Percentiles rank a stretch among this genome's conserved stretches.
These are phyloP conservation scores for Voacanga thouarsii DNA, from an alignment of 257 asterid genomes.

Conservation along the genomic window DNA sequence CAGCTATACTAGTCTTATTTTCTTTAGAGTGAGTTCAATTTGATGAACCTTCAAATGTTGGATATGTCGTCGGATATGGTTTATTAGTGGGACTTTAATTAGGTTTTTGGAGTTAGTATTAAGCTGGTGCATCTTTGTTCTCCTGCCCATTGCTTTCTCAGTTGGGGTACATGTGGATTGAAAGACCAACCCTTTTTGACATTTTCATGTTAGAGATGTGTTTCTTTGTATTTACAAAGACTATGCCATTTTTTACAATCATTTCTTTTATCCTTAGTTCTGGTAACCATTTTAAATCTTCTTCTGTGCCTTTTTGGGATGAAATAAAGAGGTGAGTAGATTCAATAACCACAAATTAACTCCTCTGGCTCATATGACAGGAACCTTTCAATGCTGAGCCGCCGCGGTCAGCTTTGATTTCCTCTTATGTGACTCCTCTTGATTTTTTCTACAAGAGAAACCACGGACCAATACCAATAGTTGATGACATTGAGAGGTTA, in stretches of 20 bases:
- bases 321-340: not conserved
- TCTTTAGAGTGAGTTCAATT: not conserved
- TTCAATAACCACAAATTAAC: not conserved
- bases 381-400: slow-evolving; percentile 98
- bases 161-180: not conserved
- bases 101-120: not conserved
- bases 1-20: not conserved
- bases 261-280: not conserved
- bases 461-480: slow-evolving; percentile 93
- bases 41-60: not conserved
- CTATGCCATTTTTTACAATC: not conserved
- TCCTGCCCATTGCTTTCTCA: not conserved
- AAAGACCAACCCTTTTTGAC: not conserved
- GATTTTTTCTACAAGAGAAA: slow-evolving; percentile 92
- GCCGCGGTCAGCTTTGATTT: slow-evolving; percentile 57
- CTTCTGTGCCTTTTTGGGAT: not conserved
- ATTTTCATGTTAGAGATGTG: not conserved
- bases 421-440: slow-evolving; percentile 77
- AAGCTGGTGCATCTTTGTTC: not conserved
- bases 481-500: slow-evolving; percentile 70
- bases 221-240: not conserved
- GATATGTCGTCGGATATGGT: not conserved
- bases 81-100: not conserved
- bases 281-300: not conserved
- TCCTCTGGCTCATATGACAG: slow-evolving; percentile 33